Conservation (phyloP, 2,329 filamentous ascomycete genomes). For the Arthrocladium fulminans region DNA sequence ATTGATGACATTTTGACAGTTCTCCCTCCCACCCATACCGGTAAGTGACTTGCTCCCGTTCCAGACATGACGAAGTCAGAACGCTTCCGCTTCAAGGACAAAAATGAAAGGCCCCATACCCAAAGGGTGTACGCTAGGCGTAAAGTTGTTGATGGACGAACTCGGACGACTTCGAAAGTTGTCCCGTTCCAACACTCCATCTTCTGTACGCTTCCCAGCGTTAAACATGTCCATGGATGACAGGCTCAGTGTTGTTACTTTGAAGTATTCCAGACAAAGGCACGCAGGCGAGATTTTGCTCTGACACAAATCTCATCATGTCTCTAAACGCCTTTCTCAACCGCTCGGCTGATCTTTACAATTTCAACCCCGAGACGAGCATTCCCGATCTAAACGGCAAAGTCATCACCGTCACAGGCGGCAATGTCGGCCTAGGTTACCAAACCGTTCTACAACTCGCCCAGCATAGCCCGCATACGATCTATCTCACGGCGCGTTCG, state of each 20-base stretch:
- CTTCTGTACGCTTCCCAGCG: too few relatives aligned
- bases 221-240: too few relatives aligned
- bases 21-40: too few relatives aligned
- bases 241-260: too few relatives aligned
- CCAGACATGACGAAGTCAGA: too few relatives aligned
- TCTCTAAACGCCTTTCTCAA: background rate
- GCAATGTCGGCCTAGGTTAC: conserved; percentile 43
- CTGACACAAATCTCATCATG: too few relatives aligned
- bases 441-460: conserved; percentile 35
- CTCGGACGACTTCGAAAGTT: background rate
- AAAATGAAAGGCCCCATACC: too few relatives aligned
- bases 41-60: too few relatives aligned
- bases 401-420: conserved; percentile 42
- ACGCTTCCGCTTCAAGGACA: too few relatives aligned
- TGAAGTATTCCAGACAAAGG: too few relatives aligned
- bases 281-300: too few relatives aligned
- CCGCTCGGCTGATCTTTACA: background rate
- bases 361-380: conserved; percentile 9
- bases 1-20: too few relatives aligned
- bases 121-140: background rate
- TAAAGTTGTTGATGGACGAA: background rate
- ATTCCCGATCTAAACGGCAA: conserved; percentile 34
- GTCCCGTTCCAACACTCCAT: background rate
- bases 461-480: conserved; percentile 32
- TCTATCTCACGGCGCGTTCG: conserved; percentile 32